Evolutionary conservation across 257 asterid species (phyloP).

Genomic region (Forsythia suspensa): DNA sequence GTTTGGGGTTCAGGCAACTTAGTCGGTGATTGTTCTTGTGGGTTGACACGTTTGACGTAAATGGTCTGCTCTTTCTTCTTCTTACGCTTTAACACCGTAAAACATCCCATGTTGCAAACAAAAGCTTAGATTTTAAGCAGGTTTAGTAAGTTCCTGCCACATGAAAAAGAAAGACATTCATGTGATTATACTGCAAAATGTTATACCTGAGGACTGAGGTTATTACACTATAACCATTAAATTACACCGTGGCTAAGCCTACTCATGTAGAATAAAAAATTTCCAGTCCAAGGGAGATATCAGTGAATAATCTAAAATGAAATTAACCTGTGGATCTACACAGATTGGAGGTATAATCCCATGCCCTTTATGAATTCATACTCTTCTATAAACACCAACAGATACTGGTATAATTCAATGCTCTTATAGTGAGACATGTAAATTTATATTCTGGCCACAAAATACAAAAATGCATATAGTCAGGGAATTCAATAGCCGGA

Average conservation of each 20-base stretch:
- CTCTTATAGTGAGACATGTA: not conserved
- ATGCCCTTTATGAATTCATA: not conserved
- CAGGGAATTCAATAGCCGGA: too few relatives aligned
- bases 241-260: not conserved
- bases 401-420: not conserved
- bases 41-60: conserved; percentile 46
- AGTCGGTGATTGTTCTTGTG: conserved; percentile 67
- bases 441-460: too few relatives aligned
- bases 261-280: not conserved
- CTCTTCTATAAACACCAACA: not conserved
- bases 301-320: too few relatives aligned
- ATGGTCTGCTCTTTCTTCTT: conserved; percentile 69
- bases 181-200: not conserved
- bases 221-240: not conserved
- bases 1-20: conserved; percentile 74
- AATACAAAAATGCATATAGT: too few relatives aligned
- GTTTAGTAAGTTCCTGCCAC: conserved; percentile 35
- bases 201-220: not conserved
- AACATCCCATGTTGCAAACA: conserved; percentile 71
- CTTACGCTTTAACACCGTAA: conserved; percentile 64
- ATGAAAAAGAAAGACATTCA: not conserved
- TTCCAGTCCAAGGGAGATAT: not conserved
- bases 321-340: too few relatives aligned
- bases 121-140: conserved; percentile 20
- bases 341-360: not conserved